Evolutionary conservation across 2,329 filamentous ascomycete species (phyloP), one percentile per base, ranked within the genome.

Genomic region (Cytospora chrysosperma): DNA sequence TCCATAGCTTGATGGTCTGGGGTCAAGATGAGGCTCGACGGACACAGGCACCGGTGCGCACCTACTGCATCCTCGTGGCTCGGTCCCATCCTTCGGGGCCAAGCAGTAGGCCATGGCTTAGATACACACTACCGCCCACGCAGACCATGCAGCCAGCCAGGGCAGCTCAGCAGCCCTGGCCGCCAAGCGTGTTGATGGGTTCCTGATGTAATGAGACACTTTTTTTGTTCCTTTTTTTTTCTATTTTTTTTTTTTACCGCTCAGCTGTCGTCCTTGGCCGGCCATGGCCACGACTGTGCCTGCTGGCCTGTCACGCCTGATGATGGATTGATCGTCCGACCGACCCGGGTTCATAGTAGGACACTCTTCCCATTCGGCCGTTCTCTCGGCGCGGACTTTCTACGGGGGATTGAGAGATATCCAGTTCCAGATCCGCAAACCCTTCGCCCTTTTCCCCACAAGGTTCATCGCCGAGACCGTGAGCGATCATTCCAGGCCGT

Each of bases 361-460:
- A 59, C 37, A 43, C 37, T 54, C 50, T 58, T 63, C 34, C 40
- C 49, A 60, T 60, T 65, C 64, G 64, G 64, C 50, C 64, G 53
- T 65, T 55, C 57, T 65, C 64, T 65, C 64, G 64, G 64, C 64
- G 64, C 47, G 56, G 56, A 27, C 55, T 24, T 55, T 57, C 52
- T 65, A 61, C 61, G 49, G 61, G 32, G 37, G 43, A 13, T 51
- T 59, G 57, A 58, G 59, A 62, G 60, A 63, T 56, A 58, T 65
- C 60, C 64, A 65, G 58, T 47, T 50, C 34, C 53, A 60, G 64
- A 56, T 65, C 64, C 64, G 62, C 61, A 63, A 63, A 58, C 32
- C 32, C 32, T 60, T 50, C 30, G 56, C 40, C 53, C 49, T 19
- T 40, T 51, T 61, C 64, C 26, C 64, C 64, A 65, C 64, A 61